A percentile compares a stretch with the other conserved stretches of the same genome.
phyloP scores from a whole-genome alignment of 192 early-diverging fungal genomes.

The Kappamyces sp. region DNA sequence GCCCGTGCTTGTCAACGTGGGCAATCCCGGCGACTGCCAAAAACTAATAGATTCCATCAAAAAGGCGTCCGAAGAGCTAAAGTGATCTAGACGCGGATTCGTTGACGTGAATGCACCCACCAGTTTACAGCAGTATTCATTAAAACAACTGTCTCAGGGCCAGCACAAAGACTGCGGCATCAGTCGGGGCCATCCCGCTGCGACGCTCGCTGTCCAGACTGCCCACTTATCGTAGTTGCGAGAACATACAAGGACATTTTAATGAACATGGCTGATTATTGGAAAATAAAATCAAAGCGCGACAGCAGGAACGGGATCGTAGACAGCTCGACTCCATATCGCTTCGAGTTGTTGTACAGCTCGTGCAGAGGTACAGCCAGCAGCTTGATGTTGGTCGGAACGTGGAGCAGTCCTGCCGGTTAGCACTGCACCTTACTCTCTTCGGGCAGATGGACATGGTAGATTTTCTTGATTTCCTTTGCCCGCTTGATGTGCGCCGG shows the following conservation, averaged over 20 bases:
- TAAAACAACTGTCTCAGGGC: background rate
- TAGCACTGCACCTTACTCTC: conserved; percentile 42
- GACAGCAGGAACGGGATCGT: conserved; percentile 59
- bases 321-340: conserved; percentile 66
- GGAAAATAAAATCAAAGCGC: conserved; percentile 35
- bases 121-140: background rate
- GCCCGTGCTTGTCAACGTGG: background rate
- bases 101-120: conserved; percentile 4
- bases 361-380: conserved; percentile 76
- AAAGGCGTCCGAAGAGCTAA: no score
- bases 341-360: conserved; percentile 68
- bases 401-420: conserved; percentile 52
- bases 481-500: conserved; percentile 73
- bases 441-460: conserved; percentile 66
- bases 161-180: background rate
- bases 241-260: background rate
- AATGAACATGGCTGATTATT: background rate
- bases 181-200: background rate
- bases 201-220: background rate
- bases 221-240: background rate
- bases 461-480: conserved; percentile 71
- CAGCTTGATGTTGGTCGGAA: conserved; percentile 73
- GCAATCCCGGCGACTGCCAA: conserved; percentile 7
- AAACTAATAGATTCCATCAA: background rate
- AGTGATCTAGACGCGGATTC: no score